Evolutionary conservation across 495 filamentous ascomycete species (phyloP), one percentile per base, ranked within the genome.

Genomic region (Penicillium cataractarum): DNA sequence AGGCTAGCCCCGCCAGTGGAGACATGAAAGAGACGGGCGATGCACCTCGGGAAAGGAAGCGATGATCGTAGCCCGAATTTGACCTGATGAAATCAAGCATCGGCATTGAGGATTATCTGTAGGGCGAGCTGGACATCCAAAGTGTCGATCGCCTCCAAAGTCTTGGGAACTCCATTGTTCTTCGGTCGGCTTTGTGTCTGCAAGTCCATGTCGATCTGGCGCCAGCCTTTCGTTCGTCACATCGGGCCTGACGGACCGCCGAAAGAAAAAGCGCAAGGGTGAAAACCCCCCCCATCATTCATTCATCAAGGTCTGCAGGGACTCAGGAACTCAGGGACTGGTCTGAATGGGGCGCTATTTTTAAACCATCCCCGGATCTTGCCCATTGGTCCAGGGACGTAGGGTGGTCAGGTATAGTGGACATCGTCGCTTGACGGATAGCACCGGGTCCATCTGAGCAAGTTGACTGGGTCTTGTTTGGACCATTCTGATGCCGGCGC

Each of bases 171-270:
- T 29, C 46, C 24, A 29, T 26, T 29, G 22, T 50, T 27, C 8
- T n/a, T 27, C 46, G 22, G 26, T 50, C 22, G n/a, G 46, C 46
- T 29, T 50, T 50, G 46, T 26, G 17, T 29, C 46, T 50, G 46
- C 42, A 46, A 50, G 24, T 29, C 13, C 46, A 50, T 62, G 53
- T 62, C 42, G 60, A 56, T 62, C 60, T 62, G 51, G 60, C 59
- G 59, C 51, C 50, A 50, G 46, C 26, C 24, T 50, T 50, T 50
- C 46, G 46, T 26, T 50, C 26, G 13, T 46, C 42, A 46, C 42
- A 24, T 50, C 46, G 46, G 15, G 3, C 46, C 26, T 29, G 22
- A 27, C 24, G 22, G 6, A 29, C 22, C 12, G 7, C 12, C 24
- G 46, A 50, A 50, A 50, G 46, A 50, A 50, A 50, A 50, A 50